phyloP scores from a whole-genome alignment of 208 protist species.

The Trypanosoma avium region DNA sequence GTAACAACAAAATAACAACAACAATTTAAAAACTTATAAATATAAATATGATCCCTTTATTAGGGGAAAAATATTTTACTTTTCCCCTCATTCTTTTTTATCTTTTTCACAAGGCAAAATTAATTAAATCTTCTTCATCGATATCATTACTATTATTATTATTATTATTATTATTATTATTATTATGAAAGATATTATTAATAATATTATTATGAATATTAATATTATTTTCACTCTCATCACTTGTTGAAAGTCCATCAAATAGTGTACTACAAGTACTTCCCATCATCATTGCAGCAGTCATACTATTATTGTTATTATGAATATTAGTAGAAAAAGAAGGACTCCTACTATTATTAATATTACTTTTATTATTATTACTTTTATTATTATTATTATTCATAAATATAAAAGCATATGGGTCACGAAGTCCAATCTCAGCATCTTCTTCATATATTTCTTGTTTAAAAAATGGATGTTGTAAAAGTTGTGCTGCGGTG shows the following conservation, averaged over 20 bases:
- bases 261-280: not conserved
- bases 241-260: slow-evolving; percentile 3
- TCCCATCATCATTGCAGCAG: not conserved
- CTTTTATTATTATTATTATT: not conserved
- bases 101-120: too few species aligned
- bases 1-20: too few species aligned
- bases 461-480: slow-evolving; percentile 23
- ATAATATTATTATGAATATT: too few species aligned
- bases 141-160: too few species aligned
- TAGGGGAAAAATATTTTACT: too few species aligned
- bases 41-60: too few species aligned
- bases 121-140: too few species aligned
- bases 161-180: too few species aligned
- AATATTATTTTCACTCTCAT: not conserved
- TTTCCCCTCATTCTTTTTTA: too few species aligned
- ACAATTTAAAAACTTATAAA: too few species aligned
- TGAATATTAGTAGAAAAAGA: not conserved
- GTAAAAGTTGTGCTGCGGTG: slow-evolving; percentile 21
- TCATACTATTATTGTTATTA: not conserved
- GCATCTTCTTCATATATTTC: not conserved
- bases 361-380: not conserved
- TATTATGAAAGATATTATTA: not conserved
- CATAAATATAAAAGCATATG: not conserved
- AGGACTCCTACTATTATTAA: not conserved
- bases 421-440: not conserved